Evolutionary conservation across 352 stramenopile species (phyloP).

Genomic region (Phytophthora lateralis): DNA sequence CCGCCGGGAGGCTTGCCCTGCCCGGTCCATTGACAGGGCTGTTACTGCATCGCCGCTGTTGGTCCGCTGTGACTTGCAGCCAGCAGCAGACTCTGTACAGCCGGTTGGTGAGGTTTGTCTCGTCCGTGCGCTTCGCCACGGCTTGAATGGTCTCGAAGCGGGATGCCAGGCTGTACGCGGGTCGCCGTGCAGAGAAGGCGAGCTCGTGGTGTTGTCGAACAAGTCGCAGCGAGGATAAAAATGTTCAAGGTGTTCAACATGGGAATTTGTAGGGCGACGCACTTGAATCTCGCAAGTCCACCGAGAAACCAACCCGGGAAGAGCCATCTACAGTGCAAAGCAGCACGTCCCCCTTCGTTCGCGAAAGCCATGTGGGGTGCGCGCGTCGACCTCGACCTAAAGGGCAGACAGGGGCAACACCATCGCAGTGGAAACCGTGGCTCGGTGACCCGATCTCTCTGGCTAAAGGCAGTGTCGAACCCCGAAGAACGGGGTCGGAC

Average conservation of each 20-base stretch:
- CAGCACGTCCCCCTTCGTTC: constrained; percentile 31
- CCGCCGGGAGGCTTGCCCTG: constrained; percentile 25
- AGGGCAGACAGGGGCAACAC: constrained; percentile 35
- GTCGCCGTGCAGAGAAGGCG: constrained; percentile 29
- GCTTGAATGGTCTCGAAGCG: constrained; percentile 39
- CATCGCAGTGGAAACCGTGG: constrained; percentile 32
- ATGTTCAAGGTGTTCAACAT: constrained; percentile 15
- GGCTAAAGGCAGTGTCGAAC: constrained; percentile 24
- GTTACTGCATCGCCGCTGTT: constrained; percentile 32
- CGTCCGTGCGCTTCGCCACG: constrained; percentile 33
- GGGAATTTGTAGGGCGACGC: constrained; percentile 12
- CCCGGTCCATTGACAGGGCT: constrained; percentile 25
- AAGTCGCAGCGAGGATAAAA: constrained; percentile 32
- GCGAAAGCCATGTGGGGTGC: constrained; percentile 38
- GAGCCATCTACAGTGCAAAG: constrained; percentile 31
- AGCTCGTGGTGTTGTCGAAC: constrained; percentile 35
- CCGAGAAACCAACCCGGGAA: constrained; percentile 37
- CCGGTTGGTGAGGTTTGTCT: constrained; percentile 26
- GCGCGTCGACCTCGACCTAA: constrained; percentile 7
- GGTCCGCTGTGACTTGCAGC: constrained; percentile 41
- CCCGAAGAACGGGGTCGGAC: constrained; percentile 18
- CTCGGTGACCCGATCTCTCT: constrained; percentile 29
- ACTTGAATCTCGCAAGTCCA: constrained; percentile 36
- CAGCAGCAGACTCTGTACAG: constrained; percentile 23
- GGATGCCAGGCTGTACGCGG: constrained; percentile 31